Evolutionary conservation across 306 rosid species (phyloP).

Genomic region (Rosa rugosa): DNA sequence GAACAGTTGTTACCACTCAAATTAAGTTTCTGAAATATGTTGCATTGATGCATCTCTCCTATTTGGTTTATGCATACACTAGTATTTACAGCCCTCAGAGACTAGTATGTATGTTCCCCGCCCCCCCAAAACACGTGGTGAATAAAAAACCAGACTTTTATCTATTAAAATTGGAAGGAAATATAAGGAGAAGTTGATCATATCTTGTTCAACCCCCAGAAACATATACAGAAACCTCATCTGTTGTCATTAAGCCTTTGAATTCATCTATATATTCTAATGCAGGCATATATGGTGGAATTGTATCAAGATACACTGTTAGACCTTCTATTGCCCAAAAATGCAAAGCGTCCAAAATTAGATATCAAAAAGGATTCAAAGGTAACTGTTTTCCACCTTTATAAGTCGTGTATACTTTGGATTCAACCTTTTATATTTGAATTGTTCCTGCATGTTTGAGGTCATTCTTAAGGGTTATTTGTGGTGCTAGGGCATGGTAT

Average conservation of each 20-base stretch:
- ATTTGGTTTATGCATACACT: neutral
- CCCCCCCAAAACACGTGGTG: neutral
- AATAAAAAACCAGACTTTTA: neutral
- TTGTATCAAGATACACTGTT: constrained; percentile 93
- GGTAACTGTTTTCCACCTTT: constrained; percentile 39
- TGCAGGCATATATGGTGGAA: constrained; percentile 91
- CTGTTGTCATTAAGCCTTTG: neutral
- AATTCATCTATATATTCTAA: constrained; percentile 5
- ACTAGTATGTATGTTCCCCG: neutral
- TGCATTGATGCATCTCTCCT: neutral
- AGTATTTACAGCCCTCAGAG: neutral
- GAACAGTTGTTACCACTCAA: constrained; percentile 9
- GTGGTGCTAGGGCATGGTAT: constrained; percentile 83
- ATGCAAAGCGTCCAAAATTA: constrained; percentile 64
- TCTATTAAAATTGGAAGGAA: neutral
- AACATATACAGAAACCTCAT: neutral
- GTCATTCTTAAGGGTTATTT: constrained; percentile 19
- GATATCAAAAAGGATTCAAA: constrained; percentile 93
- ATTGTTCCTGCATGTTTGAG: neutral
- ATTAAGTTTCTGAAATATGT: neutral
- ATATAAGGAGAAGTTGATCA: neutral
- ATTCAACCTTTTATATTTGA: neutral
- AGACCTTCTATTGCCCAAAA: constrained; percentile 78
- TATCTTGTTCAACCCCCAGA: neutral
- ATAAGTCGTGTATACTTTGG: neutral